phyloP scores from a whole-genome alignment of 106 monocot species.

The Platanthera zijinensis region DNA sequence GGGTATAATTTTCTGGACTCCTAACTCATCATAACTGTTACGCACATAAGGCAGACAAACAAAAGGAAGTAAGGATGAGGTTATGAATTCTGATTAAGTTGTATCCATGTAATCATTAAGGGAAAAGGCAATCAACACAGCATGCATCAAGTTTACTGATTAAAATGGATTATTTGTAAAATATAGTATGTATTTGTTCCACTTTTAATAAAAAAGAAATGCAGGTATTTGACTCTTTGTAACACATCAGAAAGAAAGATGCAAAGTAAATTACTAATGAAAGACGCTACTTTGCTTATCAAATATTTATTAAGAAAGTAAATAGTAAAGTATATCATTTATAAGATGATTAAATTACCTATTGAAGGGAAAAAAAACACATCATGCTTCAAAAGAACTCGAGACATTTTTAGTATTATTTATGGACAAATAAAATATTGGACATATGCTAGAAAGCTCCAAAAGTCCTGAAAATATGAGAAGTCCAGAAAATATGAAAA shows the following conservation, averaged over 20 bases:
- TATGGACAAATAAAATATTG: not conserved
- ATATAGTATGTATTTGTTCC: not conserved
- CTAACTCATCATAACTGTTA: constrained; percentile 87
- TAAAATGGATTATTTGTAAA: not conserved
- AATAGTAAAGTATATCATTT: not conserved
- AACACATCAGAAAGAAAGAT: not conserved
- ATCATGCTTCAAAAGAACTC: not conserved
- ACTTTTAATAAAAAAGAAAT: not conserved
- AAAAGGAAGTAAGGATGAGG: not conserved
- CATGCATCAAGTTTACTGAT: not conserved
- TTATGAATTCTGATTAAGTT: not conserved
- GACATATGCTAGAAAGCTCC: no score
- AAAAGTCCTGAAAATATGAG: not conserved
- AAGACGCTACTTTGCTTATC: not conserved
- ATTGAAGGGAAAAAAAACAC: not conserved
- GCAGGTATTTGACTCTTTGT: not conserved
- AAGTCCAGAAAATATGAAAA: not conserved
- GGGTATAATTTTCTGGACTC: constrained; percentile 92
- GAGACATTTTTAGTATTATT: not conserved
- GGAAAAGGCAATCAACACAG: not conserved
- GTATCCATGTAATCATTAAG: not conserved
- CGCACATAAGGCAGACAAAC: constrained; percentile 8
- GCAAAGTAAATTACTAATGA: not conserved
- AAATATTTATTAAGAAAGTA: not conserved
- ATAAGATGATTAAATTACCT: not conserved